Conservation (phyloP, 2,329 filamentous ascomycete genomes). For the Aspergillus niger region DNA sequence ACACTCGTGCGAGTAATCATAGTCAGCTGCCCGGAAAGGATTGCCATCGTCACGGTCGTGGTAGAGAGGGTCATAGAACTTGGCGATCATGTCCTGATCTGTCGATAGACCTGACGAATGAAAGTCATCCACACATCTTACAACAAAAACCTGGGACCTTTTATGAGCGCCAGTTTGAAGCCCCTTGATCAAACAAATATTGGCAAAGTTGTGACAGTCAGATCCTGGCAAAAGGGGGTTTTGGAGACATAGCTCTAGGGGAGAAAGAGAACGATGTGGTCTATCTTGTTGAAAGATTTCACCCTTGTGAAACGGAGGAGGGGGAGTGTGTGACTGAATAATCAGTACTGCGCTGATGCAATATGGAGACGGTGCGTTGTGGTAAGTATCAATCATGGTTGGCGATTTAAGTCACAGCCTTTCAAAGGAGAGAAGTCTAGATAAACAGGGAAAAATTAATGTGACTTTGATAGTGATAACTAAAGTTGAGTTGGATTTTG, state of each 20-base stretch:
- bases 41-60: not conserved
- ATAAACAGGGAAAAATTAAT: no score
- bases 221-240: not conserved
- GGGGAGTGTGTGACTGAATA: not conserved
- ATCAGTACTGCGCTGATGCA: not conserved
- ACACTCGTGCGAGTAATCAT: slow-evolving; percentile 5
- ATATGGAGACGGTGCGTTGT: not conserved
- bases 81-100: slow-evolving; percentile 4
- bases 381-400: no score
- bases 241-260: not conserved
- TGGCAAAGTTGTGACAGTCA: not conserved
- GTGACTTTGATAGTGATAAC: no score
- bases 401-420: no score
- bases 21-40: not conserved
- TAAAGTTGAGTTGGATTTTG: no score
- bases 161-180: not conserved
- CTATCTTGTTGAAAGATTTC: not conserved
- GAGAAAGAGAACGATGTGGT: not conserved
- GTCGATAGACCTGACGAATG: not conserved
- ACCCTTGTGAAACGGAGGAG: not conserved
- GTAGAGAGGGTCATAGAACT: slow-evolving; percentile 1
- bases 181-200: not conserved
- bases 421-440: no score
- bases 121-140: not conserved
- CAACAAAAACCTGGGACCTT: not conserved